Conservation (phyloP, 305 asterid species). For the Withania somnifera region DNA sequence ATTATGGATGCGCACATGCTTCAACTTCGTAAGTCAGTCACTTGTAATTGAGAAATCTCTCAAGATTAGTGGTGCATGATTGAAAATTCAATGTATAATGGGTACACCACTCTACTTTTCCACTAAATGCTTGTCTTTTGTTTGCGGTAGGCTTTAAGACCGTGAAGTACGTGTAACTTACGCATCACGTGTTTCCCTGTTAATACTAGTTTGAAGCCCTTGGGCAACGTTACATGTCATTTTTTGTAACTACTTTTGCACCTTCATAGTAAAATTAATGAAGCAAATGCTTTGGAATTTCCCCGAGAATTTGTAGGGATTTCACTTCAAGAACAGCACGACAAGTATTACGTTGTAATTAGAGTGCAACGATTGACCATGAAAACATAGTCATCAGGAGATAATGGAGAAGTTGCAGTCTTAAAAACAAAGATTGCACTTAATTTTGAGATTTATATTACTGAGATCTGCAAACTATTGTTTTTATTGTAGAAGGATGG, state of each 20-base stretch:
- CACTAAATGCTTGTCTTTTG: neutral
- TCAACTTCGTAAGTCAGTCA: neutral
- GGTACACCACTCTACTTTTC: neutral
- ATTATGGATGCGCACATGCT: neutral
- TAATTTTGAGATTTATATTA: conserved; percentile 57
- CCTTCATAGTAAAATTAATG: neutral
- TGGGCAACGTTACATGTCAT: neutral
- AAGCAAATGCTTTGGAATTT: conserved; percentile 35
- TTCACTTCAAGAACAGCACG: conserved; percentile 64
- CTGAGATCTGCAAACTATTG: neutral
- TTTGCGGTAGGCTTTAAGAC: neutral
- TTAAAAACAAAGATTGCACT: conserved; percentile 81
- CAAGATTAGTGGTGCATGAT: neutral
- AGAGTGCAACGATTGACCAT: conserved; percentile 66
- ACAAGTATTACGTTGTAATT: conserved; percentile 57
- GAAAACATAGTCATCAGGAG: conserved; percentile 64
- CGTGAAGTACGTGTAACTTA: too few species aligned
- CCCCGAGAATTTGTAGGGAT: conserved; percentile 83
- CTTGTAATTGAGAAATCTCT: neutral
- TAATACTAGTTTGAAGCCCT: neutral
- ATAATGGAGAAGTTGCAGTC: conserved; percentile 90
- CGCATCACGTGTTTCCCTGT: neutral
- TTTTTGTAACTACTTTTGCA: neutral
- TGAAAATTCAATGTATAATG: neutral
- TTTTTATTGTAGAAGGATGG: neutral